Percentiles rank a stretch among this genome's conserved stretches.
Evolutionary conservation across 1,139 yeast species (phyloP).

Genomic region (Williopsis jadinii): DNA sequence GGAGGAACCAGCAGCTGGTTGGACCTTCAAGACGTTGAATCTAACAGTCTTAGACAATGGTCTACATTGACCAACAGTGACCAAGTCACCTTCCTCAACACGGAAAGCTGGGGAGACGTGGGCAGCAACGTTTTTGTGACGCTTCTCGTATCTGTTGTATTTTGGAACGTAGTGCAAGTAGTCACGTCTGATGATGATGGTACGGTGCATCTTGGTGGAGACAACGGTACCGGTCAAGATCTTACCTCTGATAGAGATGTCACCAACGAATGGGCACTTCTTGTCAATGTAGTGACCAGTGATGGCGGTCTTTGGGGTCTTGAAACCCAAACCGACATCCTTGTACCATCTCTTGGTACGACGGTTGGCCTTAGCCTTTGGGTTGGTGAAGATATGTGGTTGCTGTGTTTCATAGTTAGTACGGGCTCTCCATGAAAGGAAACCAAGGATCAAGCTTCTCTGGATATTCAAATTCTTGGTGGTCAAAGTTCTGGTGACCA

Average conservation of each 20-base stretch:
- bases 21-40: slow-evolving; percentile 97
- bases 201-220: slow-evolving; percentile 99
- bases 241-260: slow-evolving; percentile 98
- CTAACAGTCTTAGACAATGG: slow-evolving; percentile 99
- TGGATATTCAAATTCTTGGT: too few relatives aligned
- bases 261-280: slow-evolving; percentile 99
- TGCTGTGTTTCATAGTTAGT: slow-evolving; percentile 45
- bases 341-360: slow-evolving; percentile 99
- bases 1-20: slow-evolving; percentile 78
- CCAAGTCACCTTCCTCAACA: slow-evolving; percentile 97
- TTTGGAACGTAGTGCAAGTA: slow-evolving; percentile 99
- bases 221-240: slow-evolving; percentile 98
- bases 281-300: slow-evolving; percentile 99
- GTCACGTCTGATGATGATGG: slow-evolving; percentile 99
- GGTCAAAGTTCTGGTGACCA: too few relatives aligned
- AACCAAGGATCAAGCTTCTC: background rate
- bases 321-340: slow-evolving; percentile 99
- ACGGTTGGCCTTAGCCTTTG: slow-evolving; percentile 98
- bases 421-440: background rate
- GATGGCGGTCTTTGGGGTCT: slow-evolving; percentile 99
- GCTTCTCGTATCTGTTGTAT: slow-evolving; percentile 99
- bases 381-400: slow-evolving; percentile 99
- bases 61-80: slow-evolving; percentile 99
- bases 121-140: slow-evolving; percentile 99
- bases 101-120: slow-evolving; percentile 99